A percentile compares a stretch with the other conserved stretches of the same genome.
phyloP scores from a whole-genome alignment of 371 early-diverging fungal genomes.

The Mortierella sp. region DNA sequence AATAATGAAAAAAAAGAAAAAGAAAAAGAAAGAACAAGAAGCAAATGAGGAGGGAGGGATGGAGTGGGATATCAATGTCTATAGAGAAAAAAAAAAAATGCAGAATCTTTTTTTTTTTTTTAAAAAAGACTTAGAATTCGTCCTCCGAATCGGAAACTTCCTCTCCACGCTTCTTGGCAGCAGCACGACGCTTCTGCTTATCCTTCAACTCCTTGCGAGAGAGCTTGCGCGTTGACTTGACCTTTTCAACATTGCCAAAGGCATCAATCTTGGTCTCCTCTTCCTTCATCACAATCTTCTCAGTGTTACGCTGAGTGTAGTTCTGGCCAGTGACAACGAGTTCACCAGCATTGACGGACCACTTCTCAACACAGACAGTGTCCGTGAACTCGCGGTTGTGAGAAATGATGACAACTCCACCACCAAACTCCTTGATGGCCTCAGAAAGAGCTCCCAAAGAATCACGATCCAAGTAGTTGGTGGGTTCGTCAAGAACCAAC shows the following conservation, averaged over 20 bases:
- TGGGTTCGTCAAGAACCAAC: slow-evolving; percentile 90
- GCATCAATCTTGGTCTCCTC: slow-evolving; percentile 38
- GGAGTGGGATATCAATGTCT: too few relatives aligned
- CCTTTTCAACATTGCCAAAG: slow-evolving; percentile 43
- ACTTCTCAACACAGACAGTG: slow-evolving; percentile 73
- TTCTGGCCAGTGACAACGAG: slow-evolving; percentile 48
- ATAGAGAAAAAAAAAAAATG: slow-evolving; percentile 1
- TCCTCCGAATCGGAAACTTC: slow-evolving; percentile 37
- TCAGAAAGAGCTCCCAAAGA: slow-evolving; percentile 75
- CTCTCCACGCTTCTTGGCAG: slow-evolving; percentile 36
- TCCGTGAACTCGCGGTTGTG: slow-evolving; percentile 80
- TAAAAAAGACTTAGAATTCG: neutral
- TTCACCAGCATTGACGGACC: slow-evolving; percentile 76
- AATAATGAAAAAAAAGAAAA: slow-evolving; percentile 5
- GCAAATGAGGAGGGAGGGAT: too few relatives aligned
- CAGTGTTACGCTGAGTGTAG: slow-evolving; percentile 17
- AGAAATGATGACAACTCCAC: slow-evolving; percentile 80
- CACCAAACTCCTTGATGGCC: slow-evolving; percentile 74
- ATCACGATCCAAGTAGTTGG: slow-evolving; percentile 83
- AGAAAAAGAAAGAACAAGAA: neutral
- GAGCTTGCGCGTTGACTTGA: slow-evolving; percentile 34
- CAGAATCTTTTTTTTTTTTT: neutral
- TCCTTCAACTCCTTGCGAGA: slow-evolving; percentile 43
- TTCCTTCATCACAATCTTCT: slow-evolving; percentile 40
- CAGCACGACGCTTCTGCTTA: slow-evolving; percentile 33